Evolutionary conservation across 2,329 filamentous ascomycete species (phyloP).

Genomic region (Bipolaris sorokiniana): DNA sequence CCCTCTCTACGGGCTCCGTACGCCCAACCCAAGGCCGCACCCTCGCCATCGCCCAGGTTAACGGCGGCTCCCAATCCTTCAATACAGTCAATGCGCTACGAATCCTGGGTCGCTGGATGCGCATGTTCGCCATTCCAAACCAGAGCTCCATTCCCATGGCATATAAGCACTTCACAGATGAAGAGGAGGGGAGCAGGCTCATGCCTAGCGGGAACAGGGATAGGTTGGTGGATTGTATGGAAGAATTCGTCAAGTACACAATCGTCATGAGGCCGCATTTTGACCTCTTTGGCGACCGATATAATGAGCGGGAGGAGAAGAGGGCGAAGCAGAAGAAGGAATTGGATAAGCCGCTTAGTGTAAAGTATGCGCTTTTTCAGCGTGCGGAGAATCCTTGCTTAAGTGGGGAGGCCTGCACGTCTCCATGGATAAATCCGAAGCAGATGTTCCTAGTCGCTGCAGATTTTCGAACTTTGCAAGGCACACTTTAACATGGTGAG

Average conservation of each 20-base stretch:
- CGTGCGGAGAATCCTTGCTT: background rate
- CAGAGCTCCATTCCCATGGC: slow-evolving; percentile 68
- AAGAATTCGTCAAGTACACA: slow-evolving; percentile 73
- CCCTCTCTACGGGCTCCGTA: slow-evolving; percentile 65
- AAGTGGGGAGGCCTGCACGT: background rate
- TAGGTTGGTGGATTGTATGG: slow-evolving; percentile 69
- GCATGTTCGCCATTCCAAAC: slow-evolving; percentile 71
- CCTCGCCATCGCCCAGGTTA: slow-evolving; percentile 66
- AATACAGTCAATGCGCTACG: slow-evolving; percentile 71
- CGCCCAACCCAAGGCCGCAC: slow-evolving; percentile 71
- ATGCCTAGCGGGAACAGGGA: slow-evolving; percentile 63
- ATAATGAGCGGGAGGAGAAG: slow-evolving; percentile 62
- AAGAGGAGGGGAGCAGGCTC: slow-evolving; percentile 54
- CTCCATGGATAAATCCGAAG: background rate
- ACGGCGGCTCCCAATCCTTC: slow-evolving; percentile 69
- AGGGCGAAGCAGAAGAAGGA: slow-evolving; percentile 31
- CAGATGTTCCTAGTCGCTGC: background rate
- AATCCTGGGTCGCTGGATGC: slow-evolving; percentile 71
- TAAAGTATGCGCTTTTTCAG: background rate
- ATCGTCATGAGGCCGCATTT: slow-evolving; percentile 68
- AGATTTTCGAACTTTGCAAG: background rate
- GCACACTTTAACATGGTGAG: background rate
- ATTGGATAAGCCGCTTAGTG: background rate
- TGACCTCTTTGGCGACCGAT: slow-evolving; percentile 66
- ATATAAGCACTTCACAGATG: slow-evolving; percentile 65